phyloP scores from a whole-genome alignment of 768 basidiomycete species.

The Paxillus involutus region DNA sequence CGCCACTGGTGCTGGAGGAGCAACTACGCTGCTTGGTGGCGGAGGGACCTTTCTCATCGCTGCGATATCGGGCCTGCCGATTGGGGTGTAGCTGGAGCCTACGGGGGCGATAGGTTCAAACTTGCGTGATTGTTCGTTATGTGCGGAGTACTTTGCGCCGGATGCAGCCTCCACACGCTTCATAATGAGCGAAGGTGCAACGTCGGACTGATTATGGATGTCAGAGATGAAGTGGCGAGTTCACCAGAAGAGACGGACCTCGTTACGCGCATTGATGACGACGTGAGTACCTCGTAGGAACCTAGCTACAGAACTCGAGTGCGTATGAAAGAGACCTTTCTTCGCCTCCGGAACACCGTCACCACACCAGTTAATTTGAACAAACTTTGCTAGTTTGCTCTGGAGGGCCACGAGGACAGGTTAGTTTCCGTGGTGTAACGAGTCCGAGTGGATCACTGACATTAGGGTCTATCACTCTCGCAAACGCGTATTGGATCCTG shows the following conservation, averaged over 20 bases:
- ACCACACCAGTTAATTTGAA: conserved; percentile 97
- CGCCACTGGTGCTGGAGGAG: conserved; percentile 27
- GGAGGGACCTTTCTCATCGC: conserved; percentile 51
- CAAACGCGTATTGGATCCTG: conserved; percentile 95
- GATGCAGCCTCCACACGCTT: conserved; percentile 84
- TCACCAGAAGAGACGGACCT: conserved; percentile 48
- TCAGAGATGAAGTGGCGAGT: not conserved
- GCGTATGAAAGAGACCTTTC: conserved; percentile 92
- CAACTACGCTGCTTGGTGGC: conserved; percentile 27
- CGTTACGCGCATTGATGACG: conserved; percentile 82
- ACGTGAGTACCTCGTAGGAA: conserved; percentile 86
- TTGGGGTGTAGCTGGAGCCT: conserved; percentile 72
- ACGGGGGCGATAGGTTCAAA: conserved; percentile 81
- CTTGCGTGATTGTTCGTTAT: conserved; percentile 72
- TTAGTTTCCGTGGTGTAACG: not conserved
- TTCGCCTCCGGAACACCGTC: conserved; percentile 92
- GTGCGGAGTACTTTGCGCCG: conserved; percentile 86
- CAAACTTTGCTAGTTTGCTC: conserved; percentile 86
- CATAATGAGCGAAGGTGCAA: conserved; percentile 78
- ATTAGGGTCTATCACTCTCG: conserved; percentile 80
- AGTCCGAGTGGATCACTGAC: conserved; percentile 40
- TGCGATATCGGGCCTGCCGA: conserved; percentile 72
- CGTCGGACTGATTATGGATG: conserved; percentile 60
- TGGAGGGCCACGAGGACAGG: conserved; percentile 27
- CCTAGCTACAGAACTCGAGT: conserved; percentile 74